These are phyloP conservation scores for Atkinsonella hypoxylon DNA, from an alignment of 2,329 filamentous ascomycete species.

Conservation along the genomic window DNA sequence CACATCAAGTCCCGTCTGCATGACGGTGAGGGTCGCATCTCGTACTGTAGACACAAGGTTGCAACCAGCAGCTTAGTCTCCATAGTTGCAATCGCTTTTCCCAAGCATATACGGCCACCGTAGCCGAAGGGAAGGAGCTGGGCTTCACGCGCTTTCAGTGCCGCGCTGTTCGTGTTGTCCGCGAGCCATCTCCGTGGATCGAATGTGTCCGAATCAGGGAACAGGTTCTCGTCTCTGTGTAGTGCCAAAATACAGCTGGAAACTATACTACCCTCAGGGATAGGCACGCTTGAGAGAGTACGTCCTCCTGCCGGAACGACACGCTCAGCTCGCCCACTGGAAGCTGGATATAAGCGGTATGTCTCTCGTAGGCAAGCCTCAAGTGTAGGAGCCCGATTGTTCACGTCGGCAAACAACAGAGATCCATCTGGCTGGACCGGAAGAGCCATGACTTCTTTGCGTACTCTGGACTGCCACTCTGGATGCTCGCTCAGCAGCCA, in stretches of 20 bases:
- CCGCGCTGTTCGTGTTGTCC: not conserved
- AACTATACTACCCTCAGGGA: conserved; percentile 3
- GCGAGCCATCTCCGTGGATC: conserved; percentile 5
- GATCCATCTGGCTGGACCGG: conserved; percentile 2
- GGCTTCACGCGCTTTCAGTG: conserved; percentile 1
- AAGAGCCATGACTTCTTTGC: conserved; percentile 3
- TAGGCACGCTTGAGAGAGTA: not conserved
- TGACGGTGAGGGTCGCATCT: not conserved
- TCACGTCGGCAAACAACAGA: conserved; percentile 2
- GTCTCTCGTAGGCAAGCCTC: conserved; percentile 6
- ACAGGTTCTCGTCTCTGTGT: conserved; percentile 4
- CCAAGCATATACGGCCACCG: conserved; percentile 5
- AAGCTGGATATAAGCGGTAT: conserved; percentile 7
- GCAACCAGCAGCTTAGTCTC: conserved; percentile 6
- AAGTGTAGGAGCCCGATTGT: not conserved
- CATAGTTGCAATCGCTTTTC: conserved; percentile 6
- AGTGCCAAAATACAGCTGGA: conserved; percentile 2
- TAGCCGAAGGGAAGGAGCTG: conserved; percentile 7
- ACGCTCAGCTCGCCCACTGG: conserved; percentile 7
- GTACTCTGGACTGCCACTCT: conserved; percentile 6
- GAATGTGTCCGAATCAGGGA: conserved; percentile 4
- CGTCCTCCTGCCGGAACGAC: conserved; percentile 4
- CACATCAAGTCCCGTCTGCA: conserved; percentile 1
- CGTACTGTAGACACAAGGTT: not conserved
- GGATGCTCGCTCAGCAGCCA: conserved; percentile 5